phyloP scores from a whole-genome alignment of 2,329 filamentous ascomycete genomes.

The Venturia nashicola region DNA sequence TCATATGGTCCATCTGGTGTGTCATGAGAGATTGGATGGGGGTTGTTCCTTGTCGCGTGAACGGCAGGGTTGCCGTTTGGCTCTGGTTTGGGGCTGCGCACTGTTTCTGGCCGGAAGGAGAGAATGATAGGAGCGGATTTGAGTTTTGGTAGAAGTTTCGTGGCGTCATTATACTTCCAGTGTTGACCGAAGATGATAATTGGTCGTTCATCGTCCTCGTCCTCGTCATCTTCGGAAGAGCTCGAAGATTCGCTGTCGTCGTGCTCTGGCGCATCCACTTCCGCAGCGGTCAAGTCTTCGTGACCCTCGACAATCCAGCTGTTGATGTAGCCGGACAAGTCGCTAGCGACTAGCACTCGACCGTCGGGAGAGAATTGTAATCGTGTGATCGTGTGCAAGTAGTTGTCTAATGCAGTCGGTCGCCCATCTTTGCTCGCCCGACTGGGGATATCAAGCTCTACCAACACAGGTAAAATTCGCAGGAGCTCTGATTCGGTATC shows the following conservation, averaged over 20 bases:
- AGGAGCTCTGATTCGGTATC: constrained; percentile 28
- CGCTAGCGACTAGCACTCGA: constrained; percentile 63
- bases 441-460: constrained; percentile 26
- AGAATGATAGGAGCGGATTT: constrained; percentile 33
- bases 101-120: constrained; percentile 29
- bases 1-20: constrained; percentile 40
- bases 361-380: constrained; percentile 71
- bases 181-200: constrained; percentile 45
- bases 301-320: constrained; percentile 63
- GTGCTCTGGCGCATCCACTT: constrained; percentile 25
- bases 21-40: constrained; percentile 43
- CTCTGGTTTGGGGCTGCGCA: constrained; percentile 11
- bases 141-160: constrained; percentile 34
- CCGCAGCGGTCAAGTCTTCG: constrained; percentile 34
- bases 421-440: constrained; percentile 22
- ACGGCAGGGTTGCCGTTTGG: constrained; percentile 35
- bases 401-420: constrained; percentile 58
- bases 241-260: constrained; percentile 13
- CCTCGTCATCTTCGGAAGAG: constrained; percentile 10
- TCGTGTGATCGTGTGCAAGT: constrained; percentile 64
- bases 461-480: constrained; percentile 23
- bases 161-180: constrained; percentile 66
- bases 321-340: constrained; percentile 76
- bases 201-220: constrained; percentile 29
- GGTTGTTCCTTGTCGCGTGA: constrained; percentile 37